Conservation (phyloP, 2,329 filamentous ascomycete genomes). For the Trichoderma arundinaceum region DNA sequence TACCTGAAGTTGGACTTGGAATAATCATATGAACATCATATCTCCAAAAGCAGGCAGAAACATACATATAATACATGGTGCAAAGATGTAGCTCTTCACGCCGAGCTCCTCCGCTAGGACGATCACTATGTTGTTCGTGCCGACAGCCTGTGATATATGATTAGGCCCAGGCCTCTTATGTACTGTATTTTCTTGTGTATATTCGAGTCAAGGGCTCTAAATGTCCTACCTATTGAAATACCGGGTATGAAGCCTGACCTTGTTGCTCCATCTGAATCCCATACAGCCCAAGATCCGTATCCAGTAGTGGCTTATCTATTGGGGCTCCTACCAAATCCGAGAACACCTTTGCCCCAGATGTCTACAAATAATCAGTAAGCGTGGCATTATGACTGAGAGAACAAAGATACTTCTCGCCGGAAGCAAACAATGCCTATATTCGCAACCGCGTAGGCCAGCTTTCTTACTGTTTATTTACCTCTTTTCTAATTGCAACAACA, state of each 20-base stretch:
- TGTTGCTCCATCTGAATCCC: background rate
- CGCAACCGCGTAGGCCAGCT: background rate
- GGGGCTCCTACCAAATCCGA: background rate
- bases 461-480: background rate
- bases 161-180: background rate
- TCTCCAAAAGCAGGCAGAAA: background rate
- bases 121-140: background rate
- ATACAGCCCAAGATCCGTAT: background rate
- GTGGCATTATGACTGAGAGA: background rate
- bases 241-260: background rate
- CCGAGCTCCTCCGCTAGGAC: background rate
- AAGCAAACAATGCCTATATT: background rate
- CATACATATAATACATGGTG: slow-evolving; percentile 11
- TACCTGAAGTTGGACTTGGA: background rate
- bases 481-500: background rate
- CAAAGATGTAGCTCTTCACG: slow-evolving; percentile 11
- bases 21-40: no score
- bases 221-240: background rate
- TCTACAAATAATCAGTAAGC: background rate
- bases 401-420: background rate
- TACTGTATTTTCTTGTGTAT: background rate
- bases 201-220: background rate
- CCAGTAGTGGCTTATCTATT: background rate
- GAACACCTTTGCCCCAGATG: background rate
- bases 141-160: background rate